A percentile compares a stretch with the other conserved stretches of the same genome.
Evolutionary conservation across 2,329 filamentous ascomycete species (phyloP).

Genomic region (Atkinsonella texensis): DNA sequence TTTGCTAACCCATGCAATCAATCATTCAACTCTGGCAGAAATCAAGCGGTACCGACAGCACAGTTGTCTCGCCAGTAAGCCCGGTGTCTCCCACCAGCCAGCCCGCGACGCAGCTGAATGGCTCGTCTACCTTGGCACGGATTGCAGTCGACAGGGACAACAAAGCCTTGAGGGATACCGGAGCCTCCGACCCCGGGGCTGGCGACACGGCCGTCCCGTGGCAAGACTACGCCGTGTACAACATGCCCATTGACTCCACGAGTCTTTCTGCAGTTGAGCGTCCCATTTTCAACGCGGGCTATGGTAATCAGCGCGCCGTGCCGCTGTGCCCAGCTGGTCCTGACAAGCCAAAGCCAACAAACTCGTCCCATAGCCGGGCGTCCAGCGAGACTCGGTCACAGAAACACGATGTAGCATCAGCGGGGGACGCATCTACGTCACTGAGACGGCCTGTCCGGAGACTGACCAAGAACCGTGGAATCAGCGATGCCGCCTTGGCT

Average conservation of each 20-base stretch:
- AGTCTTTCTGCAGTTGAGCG: conserved; percentile 15
- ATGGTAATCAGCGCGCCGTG: conserved; percentile 2
- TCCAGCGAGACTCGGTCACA: conserved; percentile 23
- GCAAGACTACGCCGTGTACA: conserved; percentile 21
- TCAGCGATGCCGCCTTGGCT: conserved; percentile 18
- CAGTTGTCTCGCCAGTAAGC: conserved; percentile 1
- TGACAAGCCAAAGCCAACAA: not conserved
- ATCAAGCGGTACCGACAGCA: not conserved
- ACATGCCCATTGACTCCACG: conserved; percentile 18
- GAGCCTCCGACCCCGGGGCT: conserved; percentile 4
- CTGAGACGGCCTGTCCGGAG: conserved; percentile 28
- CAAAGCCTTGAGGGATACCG: not conserved
- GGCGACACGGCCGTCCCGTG: conserved; percentile 16
- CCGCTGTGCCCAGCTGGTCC: not conserved
- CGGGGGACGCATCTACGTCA: conserved; percentile 9
- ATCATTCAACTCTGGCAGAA: not conserved
- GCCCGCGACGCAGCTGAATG: not conserved
- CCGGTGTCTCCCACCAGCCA: conserved; percentile 12
- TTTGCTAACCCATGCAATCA: not conserved
- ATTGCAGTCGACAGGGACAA: conserved; percentile 4
- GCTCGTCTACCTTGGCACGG: conserved; percentile 1
- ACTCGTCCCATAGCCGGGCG: conserved; percentile 13
- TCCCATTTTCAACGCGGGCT: conserved; percentile 12
- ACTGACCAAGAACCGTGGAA: conserved; percentile 28
- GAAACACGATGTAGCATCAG: conserved; percentile 11